phyloP scores from a whole-genome alignment of 345 rosid genomes.

The Eucalyptus sp. region DNA sequence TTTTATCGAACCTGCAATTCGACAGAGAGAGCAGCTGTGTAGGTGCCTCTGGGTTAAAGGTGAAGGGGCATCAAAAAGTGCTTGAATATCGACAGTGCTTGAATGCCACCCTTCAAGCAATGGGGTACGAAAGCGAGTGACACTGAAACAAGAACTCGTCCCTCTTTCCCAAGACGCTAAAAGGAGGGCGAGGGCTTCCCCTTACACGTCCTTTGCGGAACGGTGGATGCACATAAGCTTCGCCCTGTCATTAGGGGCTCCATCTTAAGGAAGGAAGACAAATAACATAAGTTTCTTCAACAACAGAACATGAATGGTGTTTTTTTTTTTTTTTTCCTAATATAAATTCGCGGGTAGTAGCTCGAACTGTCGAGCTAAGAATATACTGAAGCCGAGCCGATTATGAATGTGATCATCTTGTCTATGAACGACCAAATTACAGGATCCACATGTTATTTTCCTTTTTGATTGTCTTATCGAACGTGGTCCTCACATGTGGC shows the following conservation, averaged over 20 bases:
- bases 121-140: not conserved
- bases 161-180: not conserved
- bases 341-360: not conserved
- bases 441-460: not conserved
- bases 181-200: not conserved
- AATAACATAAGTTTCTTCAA: not conserved
- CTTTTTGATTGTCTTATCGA: not conserved
- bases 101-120: not conserved
- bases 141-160: not conserved
- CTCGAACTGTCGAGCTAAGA: not conserved
- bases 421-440: not conserved
- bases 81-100: not conserved
- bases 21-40: not conserved
- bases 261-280: not conserved
- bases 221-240: not conserved
- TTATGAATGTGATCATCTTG: not conserved
- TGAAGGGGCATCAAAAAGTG: not conserved
- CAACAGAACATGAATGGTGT: not conserved
- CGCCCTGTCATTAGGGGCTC: not conserved
- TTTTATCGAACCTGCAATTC: not conserved
- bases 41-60: not conserved
- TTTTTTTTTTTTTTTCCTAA: not conserved
- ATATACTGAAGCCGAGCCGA: not conserved
- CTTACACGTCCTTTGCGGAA: not conserved
- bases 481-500: not conserved